These are phyloP conservation scores for Theobroma grandiflorum DNA, from an alignment of 441 rosid genomes.

Conservation along the genomic window DNA sequence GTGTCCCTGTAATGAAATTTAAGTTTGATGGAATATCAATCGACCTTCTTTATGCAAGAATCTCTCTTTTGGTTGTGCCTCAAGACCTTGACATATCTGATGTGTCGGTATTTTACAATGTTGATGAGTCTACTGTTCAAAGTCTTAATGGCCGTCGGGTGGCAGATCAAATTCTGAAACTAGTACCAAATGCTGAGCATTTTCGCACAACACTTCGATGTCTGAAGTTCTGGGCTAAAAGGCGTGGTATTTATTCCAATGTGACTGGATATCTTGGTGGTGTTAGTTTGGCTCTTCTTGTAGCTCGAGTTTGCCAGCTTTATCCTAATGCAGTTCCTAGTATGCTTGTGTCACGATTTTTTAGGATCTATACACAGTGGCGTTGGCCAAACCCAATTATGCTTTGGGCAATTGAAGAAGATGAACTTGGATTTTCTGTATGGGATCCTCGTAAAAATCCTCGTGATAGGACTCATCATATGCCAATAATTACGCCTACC, in stretches of 20 bases:
- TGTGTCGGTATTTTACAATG: constrained; percentile 53
- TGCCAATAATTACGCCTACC: constrained; percentile 81
- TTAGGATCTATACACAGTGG: constrained; percentile 77
- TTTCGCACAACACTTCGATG: constrained; percentile 67
- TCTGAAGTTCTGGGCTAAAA: constrained; percentile 73
- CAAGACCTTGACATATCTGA: constrained; percentile 67
- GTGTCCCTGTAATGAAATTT: constrained; percentile 77
- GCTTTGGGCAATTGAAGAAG: constrained; percentile 72
- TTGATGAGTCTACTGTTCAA: constrained; percentile 68
- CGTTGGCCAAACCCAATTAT: constrained; percentile 85
- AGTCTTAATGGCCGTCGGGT: constrained; percentile 86
- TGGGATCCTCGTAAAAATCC: constrained; percentile 81
- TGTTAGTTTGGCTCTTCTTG: constrained; percentile 82
- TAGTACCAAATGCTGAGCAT: constrained; percentile 75
- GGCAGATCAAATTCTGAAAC: constrained; percentile 74
- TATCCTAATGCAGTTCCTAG: constrained; percentile 76
- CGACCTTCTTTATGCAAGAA: constrained; percentile 75
- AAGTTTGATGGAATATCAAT: constrained; percentile 70
- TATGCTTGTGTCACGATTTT: constrained; percentile 74
- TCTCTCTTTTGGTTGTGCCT: constrained; percentile 60
- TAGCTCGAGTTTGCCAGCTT: constrained; percentile 75
- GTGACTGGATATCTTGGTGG: constrained; percentile 88
- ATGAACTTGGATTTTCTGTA: constrained; percentile 68
- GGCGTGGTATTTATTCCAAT: constrained; percentile 77
- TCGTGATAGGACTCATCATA: constrained; percentile 64